phyloP scores from a whole-genome alignment of 805 yeast genomes.

The Kodamaea nitidulidarum region DNA sequence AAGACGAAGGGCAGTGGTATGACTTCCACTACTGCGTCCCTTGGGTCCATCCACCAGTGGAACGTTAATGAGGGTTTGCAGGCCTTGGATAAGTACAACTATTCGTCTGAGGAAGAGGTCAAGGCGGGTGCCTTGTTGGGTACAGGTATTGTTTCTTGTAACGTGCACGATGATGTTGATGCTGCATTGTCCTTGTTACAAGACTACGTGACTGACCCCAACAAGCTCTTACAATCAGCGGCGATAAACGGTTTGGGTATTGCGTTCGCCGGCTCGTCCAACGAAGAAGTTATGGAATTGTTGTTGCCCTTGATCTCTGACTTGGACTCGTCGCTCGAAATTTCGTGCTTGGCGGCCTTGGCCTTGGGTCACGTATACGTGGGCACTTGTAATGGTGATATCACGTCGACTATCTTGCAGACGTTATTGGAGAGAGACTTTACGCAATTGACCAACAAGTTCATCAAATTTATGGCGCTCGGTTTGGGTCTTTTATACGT shows the following conservation, averaged over 20 bases:
- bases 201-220: slow-evolving; percentile 70
- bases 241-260: slow-evolving; percentile 90
- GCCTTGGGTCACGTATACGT: slow-evolving; percentile 93
- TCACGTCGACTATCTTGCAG: slow-evolving; percentile 87
- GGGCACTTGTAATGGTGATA: slow-evolving; percentile 93
- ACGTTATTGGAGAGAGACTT: slow-evolving; percentile 82
- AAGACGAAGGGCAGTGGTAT: slow-evolving; percentile 90
- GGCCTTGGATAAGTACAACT: slow-evolving; percentile 80
- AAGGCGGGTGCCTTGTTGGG: slow-evolving; percentile 97
- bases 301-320: slow-evolving; percentile 82
- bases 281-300: slow-evolving; percentile 74
- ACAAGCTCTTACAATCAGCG: slow-evolving; percentile 63
- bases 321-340: slow-evolving; percentile 66
- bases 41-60: slow-evolving; percentile 92
- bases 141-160: slow-evolving; percentile 86
- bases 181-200: slow-evolving; percentile 83
- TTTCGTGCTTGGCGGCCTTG: slow-evolving; percentile 80
- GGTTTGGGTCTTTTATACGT: slow-evolving; percentile 89
- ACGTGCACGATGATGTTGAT: slow-evolving; percentile 93
- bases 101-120: slow-evolving; percentile 78
- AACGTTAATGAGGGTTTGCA: slow-evolving; percentile 85
- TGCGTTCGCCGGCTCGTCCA: slow-evolving; percentile 91
- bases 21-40: slow-evolving; percentile 85
- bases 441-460: slow-evolving; percentile 72
- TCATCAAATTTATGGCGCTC: slow-evolving; percentile 85